Percentiles rank a stretch among this genome's conserved stretches.
These are phyloP conservation scores for Candida coquimbonensis DNA, from an alignment of 805 yeast species.

Conservation along the genomic window DNA sequence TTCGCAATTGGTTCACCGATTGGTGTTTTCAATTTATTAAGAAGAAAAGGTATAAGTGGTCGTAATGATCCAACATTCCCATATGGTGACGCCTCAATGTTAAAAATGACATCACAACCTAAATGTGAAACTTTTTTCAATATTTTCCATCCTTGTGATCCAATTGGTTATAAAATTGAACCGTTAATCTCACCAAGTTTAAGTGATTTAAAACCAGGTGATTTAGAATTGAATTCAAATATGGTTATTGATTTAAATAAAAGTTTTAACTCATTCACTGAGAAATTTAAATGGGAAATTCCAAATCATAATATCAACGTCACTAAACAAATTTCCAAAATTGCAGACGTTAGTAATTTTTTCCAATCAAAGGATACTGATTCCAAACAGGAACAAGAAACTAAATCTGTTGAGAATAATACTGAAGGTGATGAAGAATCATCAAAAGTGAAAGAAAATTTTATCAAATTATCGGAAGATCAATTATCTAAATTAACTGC, in stretches of 20 bases:
- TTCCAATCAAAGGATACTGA: no score
- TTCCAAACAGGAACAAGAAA: no score
- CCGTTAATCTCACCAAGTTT: slow-evolving; percentile 52
- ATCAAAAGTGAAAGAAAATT: neutral
- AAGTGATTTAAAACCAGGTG: slow-evolving; percentile 4
- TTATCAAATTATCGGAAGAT: slow-evolving; percentile 17
- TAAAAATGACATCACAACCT: slow-evolving; percentile 30
- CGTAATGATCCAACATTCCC: slow-evolving; percentile 15
- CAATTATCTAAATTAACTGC: slow-evolving; percentile 31
- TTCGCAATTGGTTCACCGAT: slow-evolving; percentile 88
- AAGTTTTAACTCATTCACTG: slow-evolving; percentile 1
- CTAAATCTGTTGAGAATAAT: no score
- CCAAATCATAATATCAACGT: neutral
- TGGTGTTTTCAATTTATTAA: slow-evolving; percentile 76
- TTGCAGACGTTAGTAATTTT: neutral
- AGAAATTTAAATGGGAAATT: slow-evolving; percentile 1
- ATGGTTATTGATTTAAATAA: slow-evolving; percentile 3
- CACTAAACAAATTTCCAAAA: no score
- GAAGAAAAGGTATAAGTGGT: slow-evolving; percentile 51
- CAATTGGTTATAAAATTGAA: slow-evolving; percentile 84
- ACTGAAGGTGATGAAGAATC: no score
- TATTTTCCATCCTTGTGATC: slow-evolving; percentile 86
- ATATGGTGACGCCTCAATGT: neutral
- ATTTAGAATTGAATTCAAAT: neutral
- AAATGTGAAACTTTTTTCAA: slow-evolving; percentile 66